Evolutionary conservation across 768 basidiomycete species (phyloP), one percentile per base, ranked within the genome.

Genomic region (Termitomyces sp.): DNA sequence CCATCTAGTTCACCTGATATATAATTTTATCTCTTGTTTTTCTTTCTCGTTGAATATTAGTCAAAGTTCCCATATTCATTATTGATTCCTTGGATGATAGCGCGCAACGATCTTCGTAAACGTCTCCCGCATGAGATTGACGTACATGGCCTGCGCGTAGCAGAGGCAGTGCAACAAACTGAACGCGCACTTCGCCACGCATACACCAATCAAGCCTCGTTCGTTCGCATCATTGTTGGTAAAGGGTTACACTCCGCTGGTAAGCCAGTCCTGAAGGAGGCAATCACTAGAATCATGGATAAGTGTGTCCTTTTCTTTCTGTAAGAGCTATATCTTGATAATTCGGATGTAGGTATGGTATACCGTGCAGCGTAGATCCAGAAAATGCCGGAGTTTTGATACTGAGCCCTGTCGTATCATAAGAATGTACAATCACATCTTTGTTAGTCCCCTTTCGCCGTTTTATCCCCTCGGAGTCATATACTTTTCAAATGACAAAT

Each of bases 231-330:
- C 3, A 80, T 82, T 60, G 78, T 79, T 1, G 91, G 91, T 19
- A 94, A 91, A 67, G 95, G 95, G 2, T 68, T 88, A 35, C 95
- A 98, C 71, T 93, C 90, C 2, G 69, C 76, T 5, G 74, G 78
- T 5, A 81, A 85, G 48, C 86, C 91, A 1, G 91, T 91, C 67
- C 74, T 98, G 64, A 94, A 90, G 66, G 86, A 88, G 12, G 88
- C 87, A 1, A 83, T 98, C 40, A 82, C 85, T 62, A 80, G 82
- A 48, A 78, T 89, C 53, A 87, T 95, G 85, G 67, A 77, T 49
- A 85, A 82, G 89, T 88, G 40, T 26, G 67, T 61, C n/a, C 5
- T 26, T 57, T 47, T 44, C 6, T n/a, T 30, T 19, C 5, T 54
- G 17, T 21, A 21, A 33, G 17, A 30, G 49, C 40, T 33, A 33